phyloP scores from a whole-genome alignment of 2,329 filamentous ascomycete species.

The Colletotrichum salicis region DNA sequence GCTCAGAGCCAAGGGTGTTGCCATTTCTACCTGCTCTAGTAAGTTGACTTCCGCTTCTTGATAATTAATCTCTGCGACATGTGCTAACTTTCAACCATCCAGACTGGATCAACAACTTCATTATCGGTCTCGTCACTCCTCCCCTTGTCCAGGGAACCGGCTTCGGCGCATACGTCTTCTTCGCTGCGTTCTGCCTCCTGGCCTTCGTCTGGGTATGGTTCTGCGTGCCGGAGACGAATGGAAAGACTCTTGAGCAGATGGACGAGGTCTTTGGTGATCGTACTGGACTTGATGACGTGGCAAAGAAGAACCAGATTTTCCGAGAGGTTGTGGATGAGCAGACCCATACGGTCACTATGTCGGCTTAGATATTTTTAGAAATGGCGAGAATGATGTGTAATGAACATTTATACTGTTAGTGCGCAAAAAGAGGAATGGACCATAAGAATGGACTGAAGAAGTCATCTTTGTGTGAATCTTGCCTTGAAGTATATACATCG shows the following conservation, averaged over 20 bases:
- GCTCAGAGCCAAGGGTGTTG: slow-evolving; percentile 42
- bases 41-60: background rate
- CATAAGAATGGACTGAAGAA: too few relatives aligned
- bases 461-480: too few relatives aligned
- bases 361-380: background rate
- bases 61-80: too few relatives aligned
- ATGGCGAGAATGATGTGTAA: too few relatives aligned
- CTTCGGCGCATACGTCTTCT: slow-evolving; percentile 56
- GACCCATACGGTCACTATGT: background rate
- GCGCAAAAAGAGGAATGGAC: too few relatives aligned
- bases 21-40: slow-evolving; percentile 44
- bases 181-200: slow-evolving; percentile 41
- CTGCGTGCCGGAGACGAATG: slow-evolving; percentile 48
- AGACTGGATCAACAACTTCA: slow-evolving; percentile 49
- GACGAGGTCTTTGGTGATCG: slow-evolving; percentile 47
- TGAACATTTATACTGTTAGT: too few relatives aligned
- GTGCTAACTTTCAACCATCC: background rate
- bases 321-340: slow-evolving; percentile 30
- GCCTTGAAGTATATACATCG: too few relatives aligned
- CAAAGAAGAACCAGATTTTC: slow-evolving; percentile 30
- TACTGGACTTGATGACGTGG: slow-evolving; percentile 38
- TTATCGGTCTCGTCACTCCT: slow-evolving; percentile 61
- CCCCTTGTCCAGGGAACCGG: slow-evolving; percentile 52
- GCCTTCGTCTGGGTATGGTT: slow-evolving; percentile 39
- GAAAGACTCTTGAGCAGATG: slow-evolving; percentile 47